These are phyloP conservation scores for Plasmodium berghei DNA, from an alignment of 169 alveolate genomes.

Conservation along the genomic window DNA sequence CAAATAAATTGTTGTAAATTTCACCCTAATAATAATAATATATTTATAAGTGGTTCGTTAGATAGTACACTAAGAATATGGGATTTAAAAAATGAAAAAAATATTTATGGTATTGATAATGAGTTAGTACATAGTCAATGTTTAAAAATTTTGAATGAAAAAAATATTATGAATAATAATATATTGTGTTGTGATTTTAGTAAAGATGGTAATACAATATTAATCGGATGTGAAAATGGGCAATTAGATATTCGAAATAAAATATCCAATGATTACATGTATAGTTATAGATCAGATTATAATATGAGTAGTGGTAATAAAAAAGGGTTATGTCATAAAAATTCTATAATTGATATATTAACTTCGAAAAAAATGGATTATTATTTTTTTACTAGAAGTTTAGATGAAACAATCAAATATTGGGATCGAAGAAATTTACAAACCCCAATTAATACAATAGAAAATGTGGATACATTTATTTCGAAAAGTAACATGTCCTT, in stretches of 20 bases:
- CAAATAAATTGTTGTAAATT: constrained; percentile 78
- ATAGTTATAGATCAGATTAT: constrained; percentile 15
- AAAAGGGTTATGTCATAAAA: constrained; percentile 10
- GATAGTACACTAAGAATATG: constrained; percentile 85
- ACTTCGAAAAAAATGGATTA: constrained; percentile 32
- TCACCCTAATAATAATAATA: constrained; percentile 74
- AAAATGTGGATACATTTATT: constrained; percentile 11
- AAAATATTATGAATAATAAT: constrained; percentile 41
- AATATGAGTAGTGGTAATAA: background rate
- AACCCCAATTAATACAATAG: constrained; percentile 11
- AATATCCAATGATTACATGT: constrained; percentile 54
- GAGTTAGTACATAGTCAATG: constrained; percentile 57
- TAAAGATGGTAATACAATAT: constrained; percentile 48
- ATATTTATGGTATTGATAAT: constrained; percentile 43
- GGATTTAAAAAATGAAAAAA: constrained; percentile 69
- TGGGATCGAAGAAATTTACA: constrained; percentile 58
- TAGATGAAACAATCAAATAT: constrained; percentile 43
- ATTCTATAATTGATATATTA: constrained; percentile 41
- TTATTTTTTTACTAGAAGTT: constrained; percentile 48
- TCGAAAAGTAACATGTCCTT: constrained; percentile 41
- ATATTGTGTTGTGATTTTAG: constrained; percentile 31
- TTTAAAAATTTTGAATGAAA: constrained; percentile 48
- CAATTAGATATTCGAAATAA: constrained; percentile 49
- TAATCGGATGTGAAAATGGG: constrained; percentile 52
- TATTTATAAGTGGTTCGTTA: constrained; percentile 80